A percentile compares a stretch with the other conserved stretches of the same genome.
phyloP scores from a whole-genome alignment of 2,329 filamentous ascomycete species.

The Aspergillus eucalypticola region DNA sequence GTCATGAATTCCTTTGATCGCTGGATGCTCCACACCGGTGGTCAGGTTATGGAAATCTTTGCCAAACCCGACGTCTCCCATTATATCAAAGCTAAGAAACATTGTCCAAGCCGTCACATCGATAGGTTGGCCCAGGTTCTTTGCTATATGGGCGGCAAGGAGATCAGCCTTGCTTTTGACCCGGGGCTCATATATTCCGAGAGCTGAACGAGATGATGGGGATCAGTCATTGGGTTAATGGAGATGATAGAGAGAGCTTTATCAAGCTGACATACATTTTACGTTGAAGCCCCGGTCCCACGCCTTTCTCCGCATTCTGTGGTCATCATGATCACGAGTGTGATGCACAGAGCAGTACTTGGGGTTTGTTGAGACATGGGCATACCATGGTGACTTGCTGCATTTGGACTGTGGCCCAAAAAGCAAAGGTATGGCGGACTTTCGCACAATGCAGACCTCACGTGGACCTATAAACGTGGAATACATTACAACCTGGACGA shows the following conservation, averaged over 20 bases:
- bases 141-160: conserved; percentile 15
- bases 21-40: conserved; percentile 20
- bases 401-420: conserved; percentile 4
- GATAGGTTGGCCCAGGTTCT: not conserved
- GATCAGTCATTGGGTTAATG: not conserved
- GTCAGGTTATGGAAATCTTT: conserved; percentile 40
- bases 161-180: conserved; percentile 23
- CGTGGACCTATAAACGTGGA: conserved; percentile 1
- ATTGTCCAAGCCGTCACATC: not conserved
- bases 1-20: conserved; percentile 18
- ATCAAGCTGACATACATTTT: conserved; percentile 21
- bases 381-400: conserved; percentile 24
- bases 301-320: conserved; percentile 20
- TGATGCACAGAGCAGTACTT: conserved; percentile 21
- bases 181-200: conserved; percentile 6
- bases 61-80: conserved; percentile 41
- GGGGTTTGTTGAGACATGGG: conserved; percentile 12
- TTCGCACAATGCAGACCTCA: conserved; percentile 10
- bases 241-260: not conserved
- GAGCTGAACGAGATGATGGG: not conserved
- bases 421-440: not conserved
- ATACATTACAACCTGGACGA: not conserved
- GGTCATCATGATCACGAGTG: conserved; percentile 23
- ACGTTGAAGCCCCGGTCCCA: conserved; percentile 36
- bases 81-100: conserved; percentile 30